phyloP scores from a whole-genome alignment of 371 early-diverging fungal genomes.

The Rhizopus sp. region DNA sequence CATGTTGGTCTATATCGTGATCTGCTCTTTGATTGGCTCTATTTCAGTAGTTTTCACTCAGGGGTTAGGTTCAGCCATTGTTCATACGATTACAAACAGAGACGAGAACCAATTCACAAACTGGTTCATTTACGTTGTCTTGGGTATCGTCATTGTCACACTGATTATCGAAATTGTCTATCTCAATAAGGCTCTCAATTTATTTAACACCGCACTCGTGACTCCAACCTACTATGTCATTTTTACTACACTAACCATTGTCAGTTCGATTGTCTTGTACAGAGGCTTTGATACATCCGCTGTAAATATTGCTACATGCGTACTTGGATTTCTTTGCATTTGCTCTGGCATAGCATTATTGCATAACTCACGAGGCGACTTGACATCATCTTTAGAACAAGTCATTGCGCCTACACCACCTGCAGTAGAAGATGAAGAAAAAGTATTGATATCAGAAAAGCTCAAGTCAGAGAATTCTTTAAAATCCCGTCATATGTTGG shows the following conservation, averaged over 20 bases:
- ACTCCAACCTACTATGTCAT: constrained; percentile 94
- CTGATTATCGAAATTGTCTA: constrained; percentile 91
- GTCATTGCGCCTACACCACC: background rate
- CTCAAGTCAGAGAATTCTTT: background rate
- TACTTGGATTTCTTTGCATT: constrained; percentile 89
- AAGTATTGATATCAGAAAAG: constrained; percentile 7
- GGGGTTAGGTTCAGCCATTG: constrained; percentile 89
- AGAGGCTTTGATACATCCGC: constrained; percentile 83
- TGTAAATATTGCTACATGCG: constrained; percentile 79
- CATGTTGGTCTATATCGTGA: constrained; percentile 83
- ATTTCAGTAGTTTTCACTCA: constrained; percentile 93
- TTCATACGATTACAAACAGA: constrained; percentile 77
- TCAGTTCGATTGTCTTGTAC: constrained; percentile 86
- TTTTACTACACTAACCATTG: constrained; percentile 91
- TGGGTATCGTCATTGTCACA: constrained; percentile 73
- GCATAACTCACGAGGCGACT: constrained; percentile 38
- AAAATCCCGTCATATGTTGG: constrained; percentile 26
- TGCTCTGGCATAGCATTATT: constrained; percentile 57
- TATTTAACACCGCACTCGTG: constrained; percentile 90
- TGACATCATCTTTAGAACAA: background rate
- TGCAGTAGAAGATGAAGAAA: constrained; percentile 15
- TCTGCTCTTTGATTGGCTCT: constrained; percentile 92
- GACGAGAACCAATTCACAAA: constrained; percentile 82
- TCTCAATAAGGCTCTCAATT: constrained; percentile 93
- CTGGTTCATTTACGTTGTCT: constrained; percentile 85